Evolutionary conservation across 495 filamentous ascomycete species (phyloP), one percentile per base, ranked within the genome.

Genomic region (Astrocystis sublimbata): DNA sequence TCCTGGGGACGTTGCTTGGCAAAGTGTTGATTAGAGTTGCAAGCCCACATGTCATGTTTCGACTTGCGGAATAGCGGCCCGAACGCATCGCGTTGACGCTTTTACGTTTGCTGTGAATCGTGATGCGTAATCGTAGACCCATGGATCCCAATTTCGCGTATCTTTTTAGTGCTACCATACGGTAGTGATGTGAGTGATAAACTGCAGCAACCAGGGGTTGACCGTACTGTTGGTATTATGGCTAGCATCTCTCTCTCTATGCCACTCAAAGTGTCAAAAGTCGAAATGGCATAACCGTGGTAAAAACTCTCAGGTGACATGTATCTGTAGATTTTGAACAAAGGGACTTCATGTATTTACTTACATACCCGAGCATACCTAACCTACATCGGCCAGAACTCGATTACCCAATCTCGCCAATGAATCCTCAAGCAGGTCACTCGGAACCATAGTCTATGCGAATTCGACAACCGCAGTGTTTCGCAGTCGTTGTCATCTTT

Each of bases 11-110:
- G 3, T 57, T 49, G n/a, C 24, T 30, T 49, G 46, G 26, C 46
- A 17, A 15, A 8, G 17, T n/a, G 24, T 49, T 15, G 30, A 21
- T 24, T 4, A 42, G 24, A 56, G n/a, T 38, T 38, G 35, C 52
- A 41, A 56, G 52, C 36, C 52, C 52, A 56, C 52, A 41, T 42
- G 41, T 38, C 30, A 56, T 31, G 24, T 49, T 49, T 8, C 46
- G 24, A 31, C 13, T 56, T 42, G 38, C 36, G 52, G 52, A 24
- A 17, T 8, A 3, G 33, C 54, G 54, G 54, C 28, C 35, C 51
- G 51, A 15, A 4, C 36, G 5, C 3, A 10, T 28, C 30, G 13
- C 28, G 35, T 42, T 3, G 13, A 56, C 28, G 36, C 21, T 35
- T 56, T 24, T 41, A 42, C 36, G 1, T 4, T 30, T 15, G 45